Conservation (phyloP, 371 early-diverging fungal genomes). For the Globomyces sp. region DNA sequence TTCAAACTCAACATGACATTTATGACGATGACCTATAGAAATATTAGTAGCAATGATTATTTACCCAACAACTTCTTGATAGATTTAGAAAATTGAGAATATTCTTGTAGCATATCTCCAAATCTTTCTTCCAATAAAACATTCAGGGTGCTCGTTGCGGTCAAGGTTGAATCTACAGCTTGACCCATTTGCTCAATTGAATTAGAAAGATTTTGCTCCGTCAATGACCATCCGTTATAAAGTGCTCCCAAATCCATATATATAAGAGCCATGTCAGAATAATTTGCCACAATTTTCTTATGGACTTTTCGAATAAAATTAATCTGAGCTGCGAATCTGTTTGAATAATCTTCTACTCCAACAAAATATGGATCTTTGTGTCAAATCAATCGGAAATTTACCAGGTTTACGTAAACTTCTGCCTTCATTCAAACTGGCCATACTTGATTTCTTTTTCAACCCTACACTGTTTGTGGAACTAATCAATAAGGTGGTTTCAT, state of each 20-base stretch:
- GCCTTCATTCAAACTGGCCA: conserved; percentile 30
- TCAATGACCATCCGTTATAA: conserved; percentile 91
- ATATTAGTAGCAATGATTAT: too few species aligned
- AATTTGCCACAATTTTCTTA: conserved; percentile 32
- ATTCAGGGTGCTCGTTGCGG: conserved; percentile 68
- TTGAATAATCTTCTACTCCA: conserved; percentile 47
- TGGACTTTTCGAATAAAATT: conserved; percentile 34
- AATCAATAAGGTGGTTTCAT: conserved; percentile 21
- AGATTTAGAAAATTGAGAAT: conserved; percentile 80
- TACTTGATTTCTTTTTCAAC: conserved; percentile 30
- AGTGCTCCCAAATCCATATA: conserved; percentile 89
- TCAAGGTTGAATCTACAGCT: conserved; percentile 81
- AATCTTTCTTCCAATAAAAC: conserved; percentile 71
- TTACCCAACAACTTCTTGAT: conserved; percentile 79
- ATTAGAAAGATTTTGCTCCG: conserved; percentile 70
- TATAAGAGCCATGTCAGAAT: conserved; percentile 60
- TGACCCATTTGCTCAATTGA: conserved; percentile 89
- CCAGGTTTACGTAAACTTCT: conserved; percentile 42
- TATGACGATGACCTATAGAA: conserved; percentile 49
- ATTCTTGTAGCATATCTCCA: conserved; percentile 82
- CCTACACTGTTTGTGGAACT: conserved; percentile 47
- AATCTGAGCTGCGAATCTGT: conserved; percentile 41
- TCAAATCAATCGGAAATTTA: conserved; percentile 4
- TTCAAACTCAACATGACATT: conserved; percentile 86
- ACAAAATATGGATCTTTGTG: conserved; percentile 44